Percentiles rank a stretch among this genome's conserved stretches.
Conservation (phyloP, 345 rosid genomes). For the Erysimum cheiranthoides region DNA sequence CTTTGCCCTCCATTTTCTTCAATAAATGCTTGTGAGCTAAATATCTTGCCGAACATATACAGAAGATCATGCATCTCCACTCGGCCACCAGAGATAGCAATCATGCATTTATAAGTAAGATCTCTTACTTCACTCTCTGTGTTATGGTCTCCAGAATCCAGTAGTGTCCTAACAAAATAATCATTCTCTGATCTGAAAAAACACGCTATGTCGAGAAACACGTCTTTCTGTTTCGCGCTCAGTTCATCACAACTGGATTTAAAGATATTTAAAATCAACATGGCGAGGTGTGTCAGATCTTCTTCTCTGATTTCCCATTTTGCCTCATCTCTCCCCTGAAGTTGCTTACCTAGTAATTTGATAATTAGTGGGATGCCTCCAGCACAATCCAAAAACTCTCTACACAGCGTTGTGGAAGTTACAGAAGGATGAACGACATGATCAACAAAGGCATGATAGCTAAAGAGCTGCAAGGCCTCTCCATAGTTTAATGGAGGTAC, state of each 20-base stretch:
- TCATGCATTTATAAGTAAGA: constrained; percentile 37
- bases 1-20: too few relatives aligned
- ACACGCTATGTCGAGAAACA: constrained; percentile 47
- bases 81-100: neutral
- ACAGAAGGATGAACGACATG: neutral
- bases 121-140: neutral
- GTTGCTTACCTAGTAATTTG: constrained; percentile 31
- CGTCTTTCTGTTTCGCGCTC: neutral
- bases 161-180: neutral
- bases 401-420: neutral
- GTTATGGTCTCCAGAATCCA: constrained; percentile 5
- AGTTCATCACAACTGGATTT: constrained; percentile 35
- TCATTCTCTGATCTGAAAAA: constrained; percentile 26
- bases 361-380: constrained; percentile 46
- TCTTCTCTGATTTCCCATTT: constrained; percentile 26
- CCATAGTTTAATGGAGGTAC: neutral
- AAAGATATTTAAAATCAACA: neutral
- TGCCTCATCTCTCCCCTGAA: neutral
- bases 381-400: constrained; percentile 13
- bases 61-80: constrained; percentile 36
- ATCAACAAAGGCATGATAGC: constrained; percentile 14
- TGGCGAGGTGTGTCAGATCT: neutral
- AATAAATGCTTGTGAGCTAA: too few relatives aligned
- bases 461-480: constrained; percentile 30
- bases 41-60: constrained; percentile 18